These are phyloP conservation scores for Dactylonectria macrodidyma DNA, from an alignment of 2,329 filamentous ascomycete genomes.

Conservation along the genomic window DNA sequence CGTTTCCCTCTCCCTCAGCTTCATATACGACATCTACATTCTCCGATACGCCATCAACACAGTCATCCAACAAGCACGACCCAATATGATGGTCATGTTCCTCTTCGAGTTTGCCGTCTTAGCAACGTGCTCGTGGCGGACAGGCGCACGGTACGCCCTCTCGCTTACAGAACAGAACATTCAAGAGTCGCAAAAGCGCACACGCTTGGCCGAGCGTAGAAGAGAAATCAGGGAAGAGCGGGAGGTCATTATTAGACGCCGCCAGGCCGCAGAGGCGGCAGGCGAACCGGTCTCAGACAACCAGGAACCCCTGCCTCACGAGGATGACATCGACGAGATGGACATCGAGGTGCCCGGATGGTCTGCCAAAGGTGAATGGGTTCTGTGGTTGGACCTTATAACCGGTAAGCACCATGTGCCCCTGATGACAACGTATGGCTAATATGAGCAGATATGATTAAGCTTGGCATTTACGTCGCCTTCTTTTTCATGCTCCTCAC, in stretches of 20 bases:
- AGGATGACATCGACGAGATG: slow-evolving; percentile 89
- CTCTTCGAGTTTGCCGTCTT: slow-evolving; percentile 96
- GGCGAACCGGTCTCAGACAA: slow-evolving; percentile 70
- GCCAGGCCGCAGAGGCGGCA: slow-evolving; percentile 64
- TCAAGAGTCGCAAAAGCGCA: slow-evolving; percentile 79
- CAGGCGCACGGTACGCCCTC: slow-evolving; percentile 82
- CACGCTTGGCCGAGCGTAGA: slow-evolving; percentile 77
- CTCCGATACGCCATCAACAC: slow-evolving; percentile 86
- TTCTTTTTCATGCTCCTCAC: slow-evolving; percentile 95
- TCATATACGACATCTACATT: slow-evolving; percentile 85
- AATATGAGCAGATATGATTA: slow-evolving; percentile 80
- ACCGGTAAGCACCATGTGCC: slow-evolving; percentile 71
- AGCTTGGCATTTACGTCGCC: slow-evolving; percentile 87
- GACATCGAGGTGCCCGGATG: slow-evolving; percentile 96
- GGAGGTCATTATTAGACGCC: slow-evolving; percentile 65
- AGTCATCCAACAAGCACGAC: slow-evolving; percentile 88
- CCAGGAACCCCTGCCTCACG: slow-evolving; percentile 69
- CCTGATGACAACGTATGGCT: slow-evolving; percentile 31
- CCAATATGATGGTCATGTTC: slow-evolving; percentile 99
- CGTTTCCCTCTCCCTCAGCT: slow-evolving; percentile 82
- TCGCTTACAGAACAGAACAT: slow-evolving; percentile 84
- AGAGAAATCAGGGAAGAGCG: slow-evolving; percentile 75
- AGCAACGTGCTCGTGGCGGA: slow-evolving; percentile 84
- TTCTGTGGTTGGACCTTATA: slow-evolving; percentile 88
- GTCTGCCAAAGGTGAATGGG: slow-evolving; percentile 95